Conservation (phyloP, 331 rosid genomes). For the Malus hybrid region DNA sequence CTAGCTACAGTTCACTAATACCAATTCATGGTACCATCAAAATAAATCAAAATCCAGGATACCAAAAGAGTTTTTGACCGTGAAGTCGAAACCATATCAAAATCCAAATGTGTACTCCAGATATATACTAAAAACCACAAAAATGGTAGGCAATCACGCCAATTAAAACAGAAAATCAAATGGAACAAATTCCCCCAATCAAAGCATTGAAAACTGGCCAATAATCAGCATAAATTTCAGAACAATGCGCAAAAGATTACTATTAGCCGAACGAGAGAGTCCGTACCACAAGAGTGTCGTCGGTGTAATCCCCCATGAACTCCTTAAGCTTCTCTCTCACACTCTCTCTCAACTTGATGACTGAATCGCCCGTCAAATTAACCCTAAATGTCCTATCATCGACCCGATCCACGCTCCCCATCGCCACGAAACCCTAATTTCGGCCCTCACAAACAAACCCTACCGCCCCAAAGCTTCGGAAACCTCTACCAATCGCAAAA, state of each 20-base stretch:
- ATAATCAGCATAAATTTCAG: neutral
- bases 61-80: neutral
- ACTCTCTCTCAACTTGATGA: conserved; percentile 41
- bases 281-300: conserved; percentile 94
- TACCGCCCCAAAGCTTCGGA: neutral
- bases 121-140: neutral
- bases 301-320: conserved; percentile 93
- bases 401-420: conserved; percentile 73
- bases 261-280: neutral
- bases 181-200: neutral
- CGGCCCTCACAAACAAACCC: neutral
- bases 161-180: neutral
- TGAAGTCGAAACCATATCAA: neutral
- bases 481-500: conserved; percentile 12
- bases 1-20: neutral
- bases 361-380: conserved; percentile 56
- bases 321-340: conserved; percentile 85
- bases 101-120: neutral
- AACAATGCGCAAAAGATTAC: neutral
- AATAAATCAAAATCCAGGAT: neutral
- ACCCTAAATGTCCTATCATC: conserved; percentile 52
- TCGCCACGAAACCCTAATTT: conserved; percentile 52
- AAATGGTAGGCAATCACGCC: neutral
- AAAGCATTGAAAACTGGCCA: neutral
- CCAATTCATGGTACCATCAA: neutral